Conservation (phyloP, 257 asterid genomes). For the Fraxinus anomala region DNA sequence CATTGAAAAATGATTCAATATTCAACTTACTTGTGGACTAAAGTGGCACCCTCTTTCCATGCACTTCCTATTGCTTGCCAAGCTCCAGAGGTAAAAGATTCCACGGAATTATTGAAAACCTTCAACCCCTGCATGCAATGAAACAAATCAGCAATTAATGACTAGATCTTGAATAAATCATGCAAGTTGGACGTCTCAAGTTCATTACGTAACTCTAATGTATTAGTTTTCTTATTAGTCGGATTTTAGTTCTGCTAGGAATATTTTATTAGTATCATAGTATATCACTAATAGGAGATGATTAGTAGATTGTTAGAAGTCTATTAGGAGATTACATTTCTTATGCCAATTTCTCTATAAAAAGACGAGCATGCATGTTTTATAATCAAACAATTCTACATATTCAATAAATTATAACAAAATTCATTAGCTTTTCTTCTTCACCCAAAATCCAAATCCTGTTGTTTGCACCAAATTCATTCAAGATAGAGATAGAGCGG, state of each 20-base stretch:
- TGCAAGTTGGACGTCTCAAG: constrained; percentile 6
- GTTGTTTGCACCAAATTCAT: not conserved
- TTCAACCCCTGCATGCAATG: constrained; percentile 73
- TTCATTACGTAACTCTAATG: not conserved
- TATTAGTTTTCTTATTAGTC: not conserved
- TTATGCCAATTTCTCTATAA: not conserved
- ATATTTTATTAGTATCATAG: not conserved
- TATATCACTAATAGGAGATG: not conserved
- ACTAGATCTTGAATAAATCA: not conserved
- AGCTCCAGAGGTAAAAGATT: constrained; percentile 90
- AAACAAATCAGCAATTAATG: constrained; percentile 19
- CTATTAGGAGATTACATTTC: not conserved
- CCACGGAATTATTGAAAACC: constrained; percentile 79
- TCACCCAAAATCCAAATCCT: not conserved
- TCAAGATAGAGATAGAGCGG: not conserved
- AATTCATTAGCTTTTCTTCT: not conserved
- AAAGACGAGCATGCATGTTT: not conserved
- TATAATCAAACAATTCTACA: not conserved
- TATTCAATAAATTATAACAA: not conserved
- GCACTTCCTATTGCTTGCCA: constrained; percentile 98
- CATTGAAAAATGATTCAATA: constrained; percentile 19
- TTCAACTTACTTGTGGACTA: constrained; percentile 54
- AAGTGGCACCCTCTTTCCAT: constrained; percentile 77
- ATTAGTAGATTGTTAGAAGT: not conserved
- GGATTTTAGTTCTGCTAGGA: not conserved